Percentiles rank a stretch among this genome's conserved stretches.
These are phyloP conservation scores for Viola pubescens DNA, from an alignment of 441 rosid species.

Conservation along the genomic window DNA sequence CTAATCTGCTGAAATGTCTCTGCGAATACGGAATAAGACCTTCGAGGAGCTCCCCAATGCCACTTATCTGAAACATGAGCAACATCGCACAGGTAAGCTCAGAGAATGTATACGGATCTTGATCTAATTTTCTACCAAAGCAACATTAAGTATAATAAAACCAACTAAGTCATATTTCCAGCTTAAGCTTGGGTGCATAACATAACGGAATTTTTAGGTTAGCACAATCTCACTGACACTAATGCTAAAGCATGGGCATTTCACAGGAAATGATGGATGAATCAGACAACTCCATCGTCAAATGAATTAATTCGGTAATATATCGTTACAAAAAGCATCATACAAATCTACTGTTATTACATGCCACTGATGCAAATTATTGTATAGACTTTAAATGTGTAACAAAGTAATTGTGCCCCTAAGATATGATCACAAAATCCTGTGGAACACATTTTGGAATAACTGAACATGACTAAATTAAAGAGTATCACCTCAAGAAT, in stretches of 20 bases:
- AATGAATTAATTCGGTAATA: no score
- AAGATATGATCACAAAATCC: not conserved
- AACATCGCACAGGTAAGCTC: not conserved
- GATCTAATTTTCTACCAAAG: not conserved
- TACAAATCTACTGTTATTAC: not conserved
- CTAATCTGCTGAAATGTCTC: slow-evolving; percentile 85
- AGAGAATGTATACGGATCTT: not conserved
- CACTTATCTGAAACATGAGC: slow-evolving; percentile 45
- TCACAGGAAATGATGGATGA: no score
- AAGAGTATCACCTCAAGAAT: slow-evolving; percentile 57
- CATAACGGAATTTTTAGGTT: no score
- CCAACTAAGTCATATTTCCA: no score
- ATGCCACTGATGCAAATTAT: not conserved
- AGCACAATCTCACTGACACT: no score
- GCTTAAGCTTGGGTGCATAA: no score
- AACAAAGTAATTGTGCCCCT: not conserved
- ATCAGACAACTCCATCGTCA: no score
- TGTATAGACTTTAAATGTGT: not conserved
- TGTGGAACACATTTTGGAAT: not conserved
- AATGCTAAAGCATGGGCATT: no score
- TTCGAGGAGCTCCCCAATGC: slow-evolving; percentile 79
- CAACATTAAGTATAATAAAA: not conserved
- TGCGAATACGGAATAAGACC: slow-evolving; percentile 87
- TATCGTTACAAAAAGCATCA: not conserved
- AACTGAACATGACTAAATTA: no score